A percentile compares a stretch with the other conserved stretches of the same genome.
Conservation (phyloP, 2,329 filamentous ascomycete genomes). For the Anthostomella pinea region DNA sequence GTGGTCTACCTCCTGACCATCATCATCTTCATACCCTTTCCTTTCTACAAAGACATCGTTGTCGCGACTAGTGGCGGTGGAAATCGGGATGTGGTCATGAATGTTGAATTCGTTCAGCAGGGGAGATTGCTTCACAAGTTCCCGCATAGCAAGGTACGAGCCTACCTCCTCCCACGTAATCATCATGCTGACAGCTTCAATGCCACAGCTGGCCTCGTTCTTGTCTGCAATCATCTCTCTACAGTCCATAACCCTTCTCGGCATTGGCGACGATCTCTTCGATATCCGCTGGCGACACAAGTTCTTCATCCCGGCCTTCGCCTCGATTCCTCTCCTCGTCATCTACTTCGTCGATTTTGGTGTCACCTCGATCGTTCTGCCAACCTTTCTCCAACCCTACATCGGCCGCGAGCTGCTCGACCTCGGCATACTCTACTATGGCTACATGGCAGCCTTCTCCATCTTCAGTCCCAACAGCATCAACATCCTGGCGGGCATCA, state of each 20-base stretch:
- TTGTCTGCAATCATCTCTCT: constrained; percentile 91
- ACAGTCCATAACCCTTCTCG: constrained; percentile 85
- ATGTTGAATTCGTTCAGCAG: constrained; percentile 70
- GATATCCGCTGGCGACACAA: constrained; percentile 99
- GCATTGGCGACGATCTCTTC: constrained; percentile 92
- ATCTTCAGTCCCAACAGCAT: constrained; percentile 99
- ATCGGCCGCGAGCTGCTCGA: constrained; percentile 77
- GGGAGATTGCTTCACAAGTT: constrained; percentile 88
- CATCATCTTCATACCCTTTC: constrained; percentile 92
- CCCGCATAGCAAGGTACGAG: constrained; percentile 81
- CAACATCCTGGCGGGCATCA: constrained; percentile 99
- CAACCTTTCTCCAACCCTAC: constrained; percentile 78
- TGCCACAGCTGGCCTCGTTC: constrained; percentile 78
- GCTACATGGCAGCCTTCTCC: constrained; percentile 93
- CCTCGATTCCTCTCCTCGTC: constrained; percentile 87
- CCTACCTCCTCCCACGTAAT: too few species aligned
- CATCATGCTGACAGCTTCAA: constrained; percentile 1
- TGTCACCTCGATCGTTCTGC: constrained; percentile 92
- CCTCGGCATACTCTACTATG: constrained; percentile 81
- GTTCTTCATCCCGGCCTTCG: constrained; percentile 94
- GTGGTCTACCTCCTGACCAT: constrained; percentile 86
- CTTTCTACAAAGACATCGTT: constrained; percentile 97
- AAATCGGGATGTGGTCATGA: constrained; percentile 80
- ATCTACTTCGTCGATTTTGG: constrained; percentile 99
- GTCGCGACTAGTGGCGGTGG: constrained; percentile 91